phyloP scores from a whole-genome alignment of 139 green algal genomes.

The Asterochloris sp. region DNA sequence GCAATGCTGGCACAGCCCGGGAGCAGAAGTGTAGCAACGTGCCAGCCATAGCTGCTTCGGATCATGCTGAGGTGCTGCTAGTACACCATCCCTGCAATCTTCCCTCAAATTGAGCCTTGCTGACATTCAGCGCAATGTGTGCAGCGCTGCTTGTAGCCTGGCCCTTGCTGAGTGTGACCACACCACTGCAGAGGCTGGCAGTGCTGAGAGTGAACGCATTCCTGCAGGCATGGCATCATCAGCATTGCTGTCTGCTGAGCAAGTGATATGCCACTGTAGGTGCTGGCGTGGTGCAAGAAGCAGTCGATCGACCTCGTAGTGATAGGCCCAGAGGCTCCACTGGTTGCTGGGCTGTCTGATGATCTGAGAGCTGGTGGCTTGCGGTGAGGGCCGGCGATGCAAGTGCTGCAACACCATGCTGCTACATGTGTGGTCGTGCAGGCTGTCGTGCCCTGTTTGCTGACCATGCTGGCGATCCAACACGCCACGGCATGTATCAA shows the following conservation, averaged over 20 bases:
- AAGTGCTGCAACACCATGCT: too few relatives aligned
- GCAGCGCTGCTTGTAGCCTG: not conserved
- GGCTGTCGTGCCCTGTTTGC: too few relatives aligned
- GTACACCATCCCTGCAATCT: not conserved
- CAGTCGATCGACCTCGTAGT: constrained; percentile 75
- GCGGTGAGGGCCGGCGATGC: constrained; percentile 5
- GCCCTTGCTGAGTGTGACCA: too few relatives aligned
- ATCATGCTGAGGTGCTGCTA: not conserved
- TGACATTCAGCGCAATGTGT: not conserved
- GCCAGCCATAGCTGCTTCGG: not conserved
- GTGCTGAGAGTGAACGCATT: not conserved
- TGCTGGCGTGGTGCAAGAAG: constrained; percentile 76
- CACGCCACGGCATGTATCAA: too few relatives aligned
- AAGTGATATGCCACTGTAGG: constrained; percentile 13
- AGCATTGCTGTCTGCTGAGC: not conserved
- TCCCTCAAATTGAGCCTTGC: not conserved
- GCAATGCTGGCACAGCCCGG: constrained; percentile 76
- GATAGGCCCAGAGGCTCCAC: constrained; percentile 87
- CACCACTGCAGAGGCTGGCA: not conserved
- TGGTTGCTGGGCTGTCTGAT: constrained; percentile 94
- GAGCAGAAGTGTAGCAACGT: not conserved
- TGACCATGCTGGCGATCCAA: too few relatives aligned
- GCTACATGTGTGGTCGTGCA: too few relatives aligned
- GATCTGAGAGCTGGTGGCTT: constrained; percentile 62
- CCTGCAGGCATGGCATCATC: not conserved